Evolutionary conservation across 2,329 filamentous ascomycete genomes (phyloP), one percentile per base, ranked within the genome.

Genomic region (Fusarium cyanostomum): DNA sequence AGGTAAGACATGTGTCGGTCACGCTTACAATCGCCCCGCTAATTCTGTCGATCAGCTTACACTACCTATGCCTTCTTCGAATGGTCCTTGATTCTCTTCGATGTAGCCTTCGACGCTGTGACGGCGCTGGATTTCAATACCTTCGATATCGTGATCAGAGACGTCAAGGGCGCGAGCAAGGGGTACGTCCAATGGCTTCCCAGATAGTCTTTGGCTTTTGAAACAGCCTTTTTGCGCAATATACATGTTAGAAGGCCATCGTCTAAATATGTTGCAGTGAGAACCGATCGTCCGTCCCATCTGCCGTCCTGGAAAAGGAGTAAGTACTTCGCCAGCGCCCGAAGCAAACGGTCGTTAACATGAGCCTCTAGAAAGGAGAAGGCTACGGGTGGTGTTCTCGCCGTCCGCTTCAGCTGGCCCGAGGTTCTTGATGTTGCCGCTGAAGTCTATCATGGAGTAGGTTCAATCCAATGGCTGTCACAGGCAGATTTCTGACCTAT

Each of bases 131-230:
- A 99, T 81, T 99, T 98, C 80, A 84, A 89, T 63, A 87, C 89
- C 52, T 91, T 98, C 74, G 94, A 98, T 77, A 81, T 99, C 72
- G 84, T 93, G 69, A 84, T 99, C 66, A 92, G 87, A 81, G 94
- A 98, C 81, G 85, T 94, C 68, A 94, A 93, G 81, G 94, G 93
- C 66, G 80, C 89, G 74, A 95, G 91, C 84, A 94, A 94, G 92
- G 94, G 94, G 95, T 99, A 99, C 86, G 95, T 99, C 81, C 87
- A 89, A 81, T 90, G 90, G 90, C 93, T 97, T 86, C 94, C 94
- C 71, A 92, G 88, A 82, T 97, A 94, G 86, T 74, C 74, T 75
- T 73, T 74, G 60, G 57, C 45, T 66, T 53, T 52, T 38, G 52
- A 62, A 65, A 59, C 56, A 67, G 64, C 53, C 48, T 48, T 58